A percentile compares a stretch with the other conserved stretches of the same genome.
These are phyloP conservation scores for Porcisia deanei DNA, from an alignment of 208 protist species.

Conservation along the genomic window DNA sequence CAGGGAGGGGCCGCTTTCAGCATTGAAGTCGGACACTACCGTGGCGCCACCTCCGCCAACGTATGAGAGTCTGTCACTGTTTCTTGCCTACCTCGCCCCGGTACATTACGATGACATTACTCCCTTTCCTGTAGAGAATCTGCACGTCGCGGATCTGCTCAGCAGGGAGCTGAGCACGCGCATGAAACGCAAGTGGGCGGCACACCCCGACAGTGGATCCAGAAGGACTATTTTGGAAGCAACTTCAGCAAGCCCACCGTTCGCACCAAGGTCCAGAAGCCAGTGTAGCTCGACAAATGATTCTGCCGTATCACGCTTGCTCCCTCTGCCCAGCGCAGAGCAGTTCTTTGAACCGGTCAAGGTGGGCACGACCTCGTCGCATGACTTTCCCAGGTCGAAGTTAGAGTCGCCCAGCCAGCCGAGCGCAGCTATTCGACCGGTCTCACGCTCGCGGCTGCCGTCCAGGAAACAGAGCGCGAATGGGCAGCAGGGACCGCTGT, in stretches of 20 bases:
- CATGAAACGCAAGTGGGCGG: conserved; percentile 18
- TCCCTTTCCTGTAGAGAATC: conserved; percentile 25
- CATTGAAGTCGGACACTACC: conserved; percentile 10
- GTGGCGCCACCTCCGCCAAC: neutral
- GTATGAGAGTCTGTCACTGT: conserved; percentile 48
- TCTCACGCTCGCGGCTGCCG: conserved; percentile 18
- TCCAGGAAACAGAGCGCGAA: conserved; percentile 11
- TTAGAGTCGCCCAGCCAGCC: conserved; percentile 6
- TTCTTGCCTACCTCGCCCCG: conserved; percentile 71
- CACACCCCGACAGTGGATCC: neutral
- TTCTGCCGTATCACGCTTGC: neutral
- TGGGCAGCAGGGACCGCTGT: neutral
- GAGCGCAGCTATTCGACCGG: neutral
- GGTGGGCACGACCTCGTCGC: conserved; percentile 4
- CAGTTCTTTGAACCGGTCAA: neutral
- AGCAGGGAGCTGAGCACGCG: conserved; percentile 43
- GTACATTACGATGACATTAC: conserved; percentile 88
- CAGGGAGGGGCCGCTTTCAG: conserved; percentile 11
- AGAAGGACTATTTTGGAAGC: neutral
- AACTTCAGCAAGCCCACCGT: neutral
- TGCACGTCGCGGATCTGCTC: conserved; percentile 49
- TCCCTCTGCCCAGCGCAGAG: neutral
- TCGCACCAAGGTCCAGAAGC: neutral
- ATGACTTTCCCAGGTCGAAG: conserved; percentile 4
- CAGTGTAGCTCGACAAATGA: neutral